A percentile compares a stretch with the other conserved stretches of the same genome.
Conservation (phyloP, 345 rosid species). For the Aquilaria yunnanensis region DNA sequence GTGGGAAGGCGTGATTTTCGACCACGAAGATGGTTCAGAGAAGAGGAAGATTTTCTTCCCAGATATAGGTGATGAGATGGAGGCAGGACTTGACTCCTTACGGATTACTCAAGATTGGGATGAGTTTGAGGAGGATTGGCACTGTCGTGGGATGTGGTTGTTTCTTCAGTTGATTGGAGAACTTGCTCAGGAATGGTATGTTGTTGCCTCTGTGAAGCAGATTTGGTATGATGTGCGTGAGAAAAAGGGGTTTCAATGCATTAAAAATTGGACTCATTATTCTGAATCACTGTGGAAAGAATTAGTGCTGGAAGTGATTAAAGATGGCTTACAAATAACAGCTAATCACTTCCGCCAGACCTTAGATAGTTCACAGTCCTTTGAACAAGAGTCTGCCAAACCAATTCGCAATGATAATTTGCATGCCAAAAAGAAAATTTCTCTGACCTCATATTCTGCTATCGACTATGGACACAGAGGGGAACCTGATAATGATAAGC, state of each 20-base stretch:
- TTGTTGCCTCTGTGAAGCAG: slow-evolving; percentile 57
- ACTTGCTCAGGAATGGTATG: slow-evolving; percentile 24
- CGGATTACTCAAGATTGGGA: slow-evolving; percentile 75
- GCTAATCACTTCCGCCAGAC: slow-evolving; percentile 19
- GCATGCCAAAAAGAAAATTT: slow-evolving; percentile 11
- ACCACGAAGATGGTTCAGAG: slow-evolving; percentile 34
- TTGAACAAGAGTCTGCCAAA: slow-evolving; percentile 18
- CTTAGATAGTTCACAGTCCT: slow-evolving; percentile 15
- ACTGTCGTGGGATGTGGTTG: slow-evolving; percentile 58
- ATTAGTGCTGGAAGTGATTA: slow-evolving; percentile 45
- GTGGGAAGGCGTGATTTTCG: slow-evolving; percentile 94
- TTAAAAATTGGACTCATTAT: slow-evolving; percentile 54
- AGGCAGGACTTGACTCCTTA: slow-evolving; percentile 20
- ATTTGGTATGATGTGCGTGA: slow-evolving; percentile 73
- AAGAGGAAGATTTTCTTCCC: slow-evolving; percentile 72
- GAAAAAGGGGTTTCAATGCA: slow-evolving; percentile 30
- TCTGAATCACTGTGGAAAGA: slow-evolving; percentile 3
- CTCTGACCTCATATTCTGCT: slow-evolving; percentile 3
- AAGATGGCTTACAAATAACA: slow-evolving; percentile 32
- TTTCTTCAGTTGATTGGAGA: slow-evolving; percentile 56
- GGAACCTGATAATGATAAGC: slow-evolving; percentile 8
- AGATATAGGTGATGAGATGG: slow-evolving; percentile 70
- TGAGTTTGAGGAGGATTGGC: slow-evolving; percentile 46
- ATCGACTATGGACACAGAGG: slow-evolving; percentile 1
- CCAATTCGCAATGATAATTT: slow-evolving; percentile 3